Evolutionary conservation across 2,329 filamentous ascomycete species (phyloP).

Genomic region (Cercospora sesami): DNA sequence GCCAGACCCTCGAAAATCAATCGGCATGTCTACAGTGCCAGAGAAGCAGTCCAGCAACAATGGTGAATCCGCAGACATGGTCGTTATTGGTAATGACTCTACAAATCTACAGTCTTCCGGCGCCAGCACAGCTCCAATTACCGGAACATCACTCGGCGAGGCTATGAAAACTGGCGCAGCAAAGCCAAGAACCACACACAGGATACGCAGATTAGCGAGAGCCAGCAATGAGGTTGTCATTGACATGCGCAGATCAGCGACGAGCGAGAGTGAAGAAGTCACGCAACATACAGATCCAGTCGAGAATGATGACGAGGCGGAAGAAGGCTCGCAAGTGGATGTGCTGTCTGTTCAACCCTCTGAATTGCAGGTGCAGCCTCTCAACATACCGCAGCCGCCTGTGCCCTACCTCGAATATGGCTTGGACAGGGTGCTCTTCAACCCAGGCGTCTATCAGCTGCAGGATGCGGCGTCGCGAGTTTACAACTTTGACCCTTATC

Average conservation of each 20-base stretch:
- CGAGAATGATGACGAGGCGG: background rate
- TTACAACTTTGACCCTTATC: slow-evolving; percentile 95
- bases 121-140: background rate
- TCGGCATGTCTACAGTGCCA: background rate
- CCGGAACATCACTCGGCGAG: background rate
- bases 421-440: slow-evolving; percentile 90
- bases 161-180: slow-evolving; percentile 1
- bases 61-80: background rate
- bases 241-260: background rate
- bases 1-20: background rate
- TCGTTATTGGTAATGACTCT: background rate
- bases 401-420: slow-evolving; percentile 70
- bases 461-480: slow-evolving; percentile 85
- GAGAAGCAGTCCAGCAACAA: background rate
- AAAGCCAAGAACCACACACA: background rate
- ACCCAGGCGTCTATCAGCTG: slow-evolving; percentile 85
- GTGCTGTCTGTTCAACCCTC: slow-evolving; percentile 17
- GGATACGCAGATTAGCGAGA: background rate
- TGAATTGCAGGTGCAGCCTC: slow-evolving; percentile 40
- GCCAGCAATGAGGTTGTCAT: background rate
- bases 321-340: slow-evolving; percentile 14
- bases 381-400: slow-evolving; percentile 50
- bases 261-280: background rate
- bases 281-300: background rate
- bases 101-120: background rate